phyloP scores from a whole-genome alignment of 2,329 filamentous ascomycete genomes.

The Cladosporium austrohemisphaericum region DNA sequence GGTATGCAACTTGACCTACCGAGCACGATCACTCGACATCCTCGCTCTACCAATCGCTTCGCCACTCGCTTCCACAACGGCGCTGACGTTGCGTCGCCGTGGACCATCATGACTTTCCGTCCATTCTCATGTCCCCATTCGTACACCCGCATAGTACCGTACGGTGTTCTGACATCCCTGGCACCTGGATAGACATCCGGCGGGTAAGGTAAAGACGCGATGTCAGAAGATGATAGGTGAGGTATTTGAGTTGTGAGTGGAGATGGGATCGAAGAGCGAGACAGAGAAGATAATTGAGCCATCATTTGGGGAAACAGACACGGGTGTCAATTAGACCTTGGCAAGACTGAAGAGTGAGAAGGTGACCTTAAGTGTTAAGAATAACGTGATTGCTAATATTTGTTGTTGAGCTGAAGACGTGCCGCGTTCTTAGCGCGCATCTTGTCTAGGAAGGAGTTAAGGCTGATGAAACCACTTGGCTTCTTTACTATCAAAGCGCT shows the following conservation, averaged over 20 bases:
- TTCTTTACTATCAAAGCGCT: too few relatives aligned
- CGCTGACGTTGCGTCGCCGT: conserved; percentile 29
- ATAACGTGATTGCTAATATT: too few relatives aligned
- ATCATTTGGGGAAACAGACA: too few relatives aligned
- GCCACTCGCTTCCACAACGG: conserved; percentile 25
- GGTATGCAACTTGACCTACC: conserved; percentile 23
- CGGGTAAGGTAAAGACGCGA: conserved; percentile 27
- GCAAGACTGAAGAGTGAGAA: too few relatives aligned
- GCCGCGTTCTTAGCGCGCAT: too few relatives aligned
- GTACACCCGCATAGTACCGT: conserved; percentile 32
- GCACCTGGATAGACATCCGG: conserved; percentile 31
- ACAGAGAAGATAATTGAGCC: background rate
- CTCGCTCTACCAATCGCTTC: conserved; percentile 24
- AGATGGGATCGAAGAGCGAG: conserved; percentile 17
- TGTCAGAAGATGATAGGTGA: conserved; percentile 25
- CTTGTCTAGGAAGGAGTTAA: background rate
- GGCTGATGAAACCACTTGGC: conserved; percentile 3
- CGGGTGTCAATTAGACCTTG: too few relatives aligned
- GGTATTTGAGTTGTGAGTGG: conserved; percentile 31
- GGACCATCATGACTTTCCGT: conserved; percentile 31
- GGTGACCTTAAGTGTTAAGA: too few relatives aligned
- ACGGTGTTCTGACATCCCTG: conserved; percentile 31
- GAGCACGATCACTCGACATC: conserved; percentile 32
- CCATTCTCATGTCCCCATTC: conserved; percentile 32
- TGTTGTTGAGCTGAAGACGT: too few relatives aligned